Evolutionary conservation across 2,329 filamentous ascomycete species (phyloP).

Genomic region (Chalara sp.): DNA sequence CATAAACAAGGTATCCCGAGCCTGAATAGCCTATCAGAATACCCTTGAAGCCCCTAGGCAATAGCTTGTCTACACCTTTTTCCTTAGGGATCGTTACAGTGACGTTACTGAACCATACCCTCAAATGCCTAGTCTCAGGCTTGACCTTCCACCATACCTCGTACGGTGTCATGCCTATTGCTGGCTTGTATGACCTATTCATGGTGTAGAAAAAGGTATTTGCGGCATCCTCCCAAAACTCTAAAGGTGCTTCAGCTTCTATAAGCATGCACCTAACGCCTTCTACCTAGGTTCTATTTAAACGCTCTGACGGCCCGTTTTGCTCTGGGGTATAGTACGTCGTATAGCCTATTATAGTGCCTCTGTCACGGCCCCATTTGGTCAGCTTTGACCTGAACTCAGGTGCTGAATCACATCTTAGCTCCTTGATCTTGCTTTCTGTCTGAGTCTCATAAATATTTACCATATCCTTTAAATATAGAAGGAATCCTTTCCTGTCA

Average conservation of each 20-base stretch:
- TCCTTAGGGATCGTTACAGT: not conserved
- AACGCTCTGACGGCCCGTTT: not conserved
- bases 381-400: not conserved
- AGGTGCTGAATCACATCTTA: not conserved
- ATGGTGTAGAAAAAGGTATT: not conserved
- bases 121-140: not conserved
- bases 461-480: not conserved
- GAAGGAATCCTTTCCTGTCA: not conserved
- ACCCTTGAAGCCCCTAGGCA: not conserved
- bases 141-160: not conserved
- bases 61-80: not conserved
- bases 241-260: not conserved
- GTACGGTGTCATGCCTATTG: not conserved
- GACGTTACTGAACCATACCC: not conserved
- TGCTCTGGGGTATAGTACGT: not conserved
- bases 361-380: not conserved
- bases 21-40: not conserved
- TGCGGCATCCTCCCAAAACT: not conserved
- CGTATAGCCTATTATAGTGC: not conserved
- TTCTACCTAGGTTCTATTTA: not conserved
- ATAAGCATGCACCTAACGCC: not conserved
- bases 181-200: not conserved
- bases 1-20: not conserved
- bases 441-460: not conserved
- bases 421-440: not conserved